Base-by-base conservation (phyloP, 805 yeast genomes). In the Candida verbasci region DNA sequence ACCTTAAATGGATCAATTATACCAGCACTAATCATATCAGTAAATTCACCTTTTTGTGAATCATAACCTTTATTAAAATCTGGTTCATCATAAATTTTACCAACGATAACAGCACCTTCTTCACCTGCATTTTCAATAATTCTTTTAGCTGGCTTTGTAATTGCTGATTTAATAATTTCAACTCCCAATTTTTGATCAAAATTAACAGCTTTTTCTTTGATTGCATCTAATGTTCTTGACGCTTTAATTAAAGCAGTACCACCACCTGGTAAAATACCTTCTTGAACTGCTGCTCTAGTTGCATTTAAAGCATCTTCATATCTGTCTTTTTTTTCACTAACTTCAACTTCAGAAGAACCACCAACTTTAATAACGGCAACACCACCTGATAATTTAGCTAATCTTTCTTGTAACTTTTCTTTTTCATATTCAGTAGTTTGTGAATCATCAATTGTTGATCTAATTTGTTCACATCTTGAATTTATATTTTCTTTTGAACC, bases 301-400 rank as follows among this genome's bases (percentile, higher is more conserved):
- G 98, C 97, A 60, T 93, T 91, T 60, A 93, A 76, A 18, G 98
- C 97, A 71, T 93, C 98, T 55, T 93, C 97, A 58, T 88, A 86
- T 70, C 98, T 84, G 65, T 93, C 98, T 75, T 93, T 93, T 93
- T 93, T 93, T 76, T 93, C 98, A 58, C 97, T 94, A 49, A 93
- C 98, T 71, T 93, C 97, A 49, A 93, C 85, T 71, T 93, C 97
- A 16, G 96, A 84, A 31, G 95, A 64, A 51, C 98, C 98, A 62
- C 98, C 98, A 44, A 91, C 97, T 73, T 85, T 86, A 56, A 93
- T 76, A 47, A 93, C 97, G 39, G 98, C 98, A 59, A 93, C 97
- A 78, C 97, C 97, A 42, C 96, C 96, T 32, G 95, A 83, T 48
- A 93, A 76, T 72, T 91, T 93, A 54, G 98, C 97, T 48, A 93